Evolutionary conservation across 2,329 filamentous ascomycete species (phyloP), one percentile per base, ranked within the genome.

Genomic region (Penicillium hordei): DNA sequence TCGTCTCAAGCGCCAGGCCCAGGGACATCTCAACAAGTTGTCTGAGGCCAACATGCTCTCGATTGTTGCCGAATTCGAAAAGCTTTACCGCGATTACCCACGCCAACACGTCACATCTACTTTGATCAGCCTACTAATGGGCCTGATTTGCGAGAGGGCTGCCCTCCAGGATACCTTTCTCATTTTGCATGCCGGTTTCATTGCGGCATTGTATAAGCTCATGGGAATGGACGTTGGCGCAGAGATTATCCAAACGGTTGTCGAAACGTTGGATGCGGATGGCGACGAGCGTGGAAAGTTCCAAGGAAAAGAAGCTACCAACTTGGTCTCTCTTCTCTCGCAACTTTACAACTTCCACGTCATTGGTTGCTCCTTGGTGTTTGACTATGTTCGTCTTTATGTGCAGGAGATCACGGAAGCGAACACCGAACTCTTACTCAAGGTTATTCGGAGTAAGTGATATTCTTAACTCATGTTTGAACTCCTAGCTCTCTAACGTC

Each of bases 281-380:
- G 89, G 91, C 63, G 78, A 78, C 61, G 62, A 73, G 52, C 56
- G 72, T 72, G 76, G 75, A 7, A 65, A 69, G 5, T 72, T 72
- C 17, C 64, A 72, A 56, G 76, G 75, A 40, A 92, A 92, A 70
- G 83, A 88, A 55, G 81, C 83, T 1, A 82, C 87, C 9, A 96
- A 99, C 71, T 75, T 97, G 43, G 83, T 96, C 31, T 89, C 90
- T 1, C 83, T 97, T 31, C 78, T 97, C 15, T 87, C 93, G 0
- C 87, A 96, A 69, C 81, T 97, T 39, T 99, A 97, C 76, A 93
- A 91, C 49, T 96, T 99, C 70, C 90, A 96, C 67, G 86, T 97
- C 23, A 83, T 97, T 44, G 88, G 89, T 40, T 89, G 88, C 67
- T 89, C 87, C 51, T 82, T 99, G 29, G 82, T 97, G 27, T 97